Conservation (phyloP, 139 green algal genomes). For the Coccomyxa sp. region DNA sequence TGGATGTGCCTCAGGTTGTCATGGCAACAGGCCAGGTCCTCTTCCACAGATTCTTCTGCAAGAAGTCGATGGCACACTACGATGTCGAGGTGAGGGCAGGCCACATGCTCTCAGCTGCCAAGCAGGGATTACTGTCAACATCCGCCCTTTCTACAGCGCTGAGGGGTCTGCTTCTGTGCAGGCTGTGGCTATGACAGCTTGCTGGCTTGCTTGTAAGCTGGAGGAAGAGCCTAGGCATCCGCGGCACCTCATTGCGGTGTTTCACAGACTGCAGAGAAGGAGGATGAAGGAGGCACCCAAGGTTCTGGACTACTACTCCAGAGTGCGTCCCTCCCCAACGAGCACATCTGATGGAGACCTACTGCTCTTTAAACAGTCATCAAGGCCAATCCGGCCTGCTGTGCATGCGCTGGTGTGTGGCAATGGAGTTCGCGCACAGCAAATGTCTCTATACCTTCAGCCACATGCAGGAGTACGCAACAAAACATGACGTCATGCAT, state of each 20-base stretch:
- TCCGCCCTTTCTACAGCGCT: neutral
- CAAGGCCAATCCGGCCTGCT: neutral
- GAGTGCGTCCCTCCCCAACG: slow-evolving; percentile 26
- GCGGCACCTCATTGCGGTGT: slow-evolving; percentile 70
- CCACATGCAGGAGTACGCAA: neutral
- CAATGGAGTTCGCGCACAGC: neutral
- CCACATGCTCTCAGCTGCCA: neutral
- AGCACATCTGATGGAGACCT: neutral
- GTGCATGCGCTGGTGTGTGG: neutral
- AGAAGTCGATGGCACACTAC: slow-evolving; percentile 74
- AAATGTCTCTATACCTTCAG: neutral
- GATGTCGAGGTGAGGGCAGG: slow-evolving; percentile 70
- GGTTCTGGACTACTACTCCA: slow-evolving; percentile 57
- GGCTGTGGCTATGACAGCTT: slow-evolving; percentile 60
- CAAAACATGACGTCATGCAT: no score
- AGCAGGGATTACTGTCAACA: neutral
- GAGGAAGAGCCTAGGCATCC: slow-evolving; percentile 68
- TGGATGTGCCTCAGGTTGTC: slow-evolving; percentile 75
- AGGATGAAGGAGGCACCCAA: slow-evolving; percentile 35
- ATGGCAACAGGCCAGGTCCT: slow-evolving; percentile 87
- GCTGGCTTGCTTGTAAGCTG: slow-evolving; percentile 85
- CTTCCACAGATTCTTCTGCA: slow-evolving; percentile 93
- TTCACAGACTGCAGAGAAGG: slow-evolving; percentile 64
- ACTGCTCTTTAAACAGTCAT: neutral
- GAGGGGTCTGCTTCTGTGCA: slow-evolving; percentile 19